A percentile compares a stretch with the other conserved stretches of the same genome.
Conservation (phyloP, 139 green algal species). For the Asterochloris sp. region DNA sequence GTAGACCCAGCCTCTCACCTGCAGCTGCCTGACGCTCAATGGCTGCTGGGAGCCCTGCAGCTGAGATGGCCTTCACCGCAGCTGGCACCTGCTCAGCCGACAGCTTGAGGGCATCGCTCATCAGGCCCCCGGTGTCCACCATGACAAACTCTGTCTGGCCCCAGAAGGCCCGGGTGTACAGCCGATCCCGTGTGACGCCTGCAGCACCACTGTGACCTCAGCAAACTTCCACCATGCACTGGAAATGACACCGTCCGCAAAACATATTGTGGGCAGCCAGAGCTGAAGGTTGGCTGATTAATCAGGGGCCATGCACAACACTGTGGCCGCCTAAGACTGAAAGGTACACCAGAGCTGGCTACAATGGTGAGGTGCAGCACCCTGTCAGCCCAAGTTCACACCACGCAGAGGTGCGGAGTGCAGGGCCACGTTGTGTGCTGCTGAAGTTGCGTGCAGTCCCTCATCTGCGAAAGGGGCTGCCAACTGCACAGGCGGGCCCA, state of each 20-base stretch:
- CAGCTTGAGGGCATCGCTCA: slow-evolving; percentile 71
- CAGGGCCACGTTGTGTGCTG: too few species aligned
- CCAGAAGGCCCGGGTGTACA: slow-evolving; percentile 92
- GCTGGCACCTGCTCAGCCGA: slow-evolving; percentile 34
- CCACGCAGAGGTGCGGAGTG: too few species aligned
- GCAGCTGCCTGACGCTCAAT: slow-evolving; percentile 90
- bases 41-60: slow-evolving; percentile 61
- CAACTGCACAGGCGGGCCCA: too few species aligned
- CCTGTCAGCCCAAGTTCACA: too few species aligned
- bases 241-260: too few species aligned
- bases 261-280: too few species aligned
- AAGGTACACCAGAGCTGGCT: background rate
- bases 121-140: slow-evolving; percentile 94
- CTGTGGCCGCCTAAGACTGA: background rate
- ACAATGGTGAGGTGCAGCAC: too few species aligned
- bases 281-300: too few species aligned
- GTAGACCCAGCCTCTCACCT: background rate
- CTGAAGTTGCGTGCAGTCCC: too few species aligned
- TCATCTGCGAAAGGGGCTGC: too few species aligned
- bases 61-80: slow-evolving; percentile 55
- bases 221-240: background rate
- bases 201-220: background rate
- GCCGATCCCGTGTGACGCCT: slow-evolving; percentile 35
- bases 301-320: too few species aligned
- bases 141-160: slow-evolving; percentile 87